Base-by-base conservation (phyloP, 805 yeast species). In the Lipomyces spencermartinsiae region DNA sequence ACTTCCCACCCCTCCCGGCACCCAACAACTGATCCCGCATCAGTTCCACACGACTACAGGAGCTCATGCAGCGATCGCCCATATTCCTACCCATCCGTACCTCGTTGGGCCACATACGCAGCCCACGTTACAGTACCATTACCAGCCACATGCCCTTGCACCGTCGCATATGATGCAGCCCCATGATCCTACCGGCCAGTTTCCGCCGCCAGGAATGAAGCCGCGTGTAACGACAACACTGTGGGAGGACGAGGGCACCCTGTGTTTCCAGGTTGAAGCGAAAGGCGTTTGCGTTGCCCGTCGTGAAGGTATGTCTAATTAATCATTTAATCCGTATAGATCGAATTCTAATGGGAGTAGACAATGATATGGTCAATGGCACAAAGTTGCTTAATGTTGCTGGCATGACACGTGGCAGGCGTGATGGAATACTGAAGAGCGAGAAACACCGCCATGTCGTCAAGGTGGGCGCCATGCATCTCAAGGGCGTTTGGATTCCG, bases 401-500 rank as follows among this genome's bases (percentile, higher is more conserved):
- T 1, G 92, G 90, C 71, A 89, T 91, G 91, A 91, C 96, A 7
- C 83, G 97, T 70, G 97, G 97, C 37, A 84, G 95, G 72, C 83
- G 97, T 74, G 97, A 91, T 78, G 97, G 97, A n/a, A 89, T 91
- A 68, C 81, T 91, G 69, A 91, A 91, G 78, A 84, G 89, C 69
- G 96, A 91, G 76, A 88, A 89, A 72, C 85, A 87, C 39, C 82
- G 95, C 60, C 92, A 89, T 76, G 96, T 91, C 33, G 94, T 91
- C 58, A 91, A 91, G 78, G 88, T 89, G 70, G 97, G 97, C 4
- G 87, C 93, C 12, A 91, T 91, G 94, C 92, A 90, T 77, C 81
- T 91, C 74, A 91, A 91, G 79, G 97, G 97, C 43, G 97, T 91
- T 55, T 91, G 97, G 97, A 90, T 91, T 68, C 96, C 97, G 1